phyloP scores from a whole-genome alignment of 306 rosid species.

The Gleditsia sinensis region DNA sequence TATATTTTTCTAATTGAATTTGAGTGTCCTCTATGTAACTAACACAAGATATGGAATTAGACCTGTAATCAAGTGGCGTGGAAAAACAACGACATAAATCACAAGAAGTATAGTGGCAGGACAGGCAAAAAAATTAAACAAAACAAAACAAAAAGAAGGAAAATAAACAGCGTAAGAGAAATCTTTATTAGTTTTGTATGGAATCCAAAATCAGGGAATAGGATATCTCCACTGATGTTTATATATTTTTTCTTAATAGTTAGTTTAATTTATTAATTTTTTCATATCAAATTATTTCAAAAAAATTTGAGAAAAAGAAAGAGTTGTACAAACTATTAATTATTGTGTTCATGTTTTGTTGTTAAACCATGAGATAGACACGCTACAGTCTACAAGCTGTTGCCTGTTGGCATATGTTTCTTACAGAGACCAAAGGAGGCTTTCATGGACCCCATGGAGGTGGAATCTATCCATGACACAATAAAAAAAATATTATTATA shows the following conservation, averaged over 20 bases:
- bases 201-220: neutral
- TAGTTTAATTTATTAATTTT: constrained; percentile 26
- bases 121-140: neutral
- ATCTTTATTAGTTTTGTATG: neutral
- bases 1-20: too few relatives aligned
- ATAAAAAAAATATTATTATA: too few relatives aligned
- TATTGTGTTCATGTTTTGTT: constrained; percentile 32
- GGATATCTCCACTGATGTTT: constrained; percentile 11
- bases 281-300: too few relatives aligned
- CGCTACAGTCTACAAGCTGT: constrained; percentile 33
- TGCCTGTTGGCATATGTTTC: constrained; percentile 27
- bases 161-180: neutral
- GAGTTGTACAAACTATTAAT: neutral
- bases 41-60: neutral
- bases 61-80: neutral
- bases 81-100: neutral
- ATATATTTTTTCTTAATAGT: constrained; percentile 19
- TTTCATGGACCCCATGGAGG: constrained; percentile 44
- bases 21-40: neutral
- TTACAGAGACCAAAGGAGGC: constrained; percentile 28
- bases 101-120: neutral
- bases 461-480: constrained; percentile 26
- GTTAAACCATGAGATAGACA: constrained; percentile 27
- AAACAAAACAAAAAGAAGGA: neutral
- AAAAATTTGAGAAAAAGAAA: constrained; percentile 3